Evolutionary conservation across 1,284 basidiomycete species (phyloP), one percentile per base, ranked within the genome.

Genomic region (Malassezia pachydermatis): DNA sequence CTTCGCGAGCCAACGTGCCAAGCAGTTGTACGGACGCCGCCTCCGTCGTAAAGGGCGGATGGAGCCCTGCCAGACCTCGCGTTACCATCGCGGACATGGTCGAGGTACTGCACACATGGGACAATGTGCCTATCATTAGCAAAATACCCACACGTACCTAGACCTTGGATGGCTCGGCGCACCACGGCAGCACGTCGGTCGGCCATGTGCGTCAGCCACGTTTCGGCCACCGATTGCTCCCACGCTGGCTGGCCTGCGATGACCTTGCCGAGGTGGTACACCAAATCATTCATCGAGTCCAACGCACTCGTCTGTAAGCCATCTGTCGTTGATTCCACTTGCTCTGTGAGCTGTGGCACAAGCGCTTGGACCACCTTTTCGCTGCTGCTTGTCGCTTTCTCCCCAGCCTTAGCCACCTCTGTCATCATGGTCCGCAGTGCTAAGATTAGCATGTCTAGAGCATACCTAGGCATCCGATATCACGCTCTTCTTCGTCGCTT

Each of bases 401-500:
- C 30, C 10, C 34, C 34, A 36, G 19, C 41, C 36, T 19, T 5
- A 2, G 24, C 29, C 8, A 51, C 20, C 33, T 51, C 37, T 14
- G 27, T n/a, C 23, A 45, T 19, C 22, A 43, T 14, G 10, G 42
- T 38, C 13, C 41, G 54, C 13, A 52, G 27, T 4, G 41, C 42
- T 34, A 17, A 10, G 30, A 27, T 16, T 25, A 40, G 38, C 29
- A 30, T 10, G 16, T 16, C 9, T 10, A 16, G 2, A 10, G 45
- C 55, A 16, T 29, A 53, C 89, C 90, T 42, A 95, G 79, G 32
- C 84, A 84, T 11, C 89, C 86, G 56, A 98, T 89, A 75, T 96
- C 92, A 51, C 92, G 78, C 45, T 94, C 75, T 58, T 89, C 86
- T 55, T 90, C 88, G 49, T 89, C 86, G 69, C 84, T 83, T 41